Conservation (phyloP, 1,284 basidiomycete species). For the Microbotryomycetes sp. region DNA sequence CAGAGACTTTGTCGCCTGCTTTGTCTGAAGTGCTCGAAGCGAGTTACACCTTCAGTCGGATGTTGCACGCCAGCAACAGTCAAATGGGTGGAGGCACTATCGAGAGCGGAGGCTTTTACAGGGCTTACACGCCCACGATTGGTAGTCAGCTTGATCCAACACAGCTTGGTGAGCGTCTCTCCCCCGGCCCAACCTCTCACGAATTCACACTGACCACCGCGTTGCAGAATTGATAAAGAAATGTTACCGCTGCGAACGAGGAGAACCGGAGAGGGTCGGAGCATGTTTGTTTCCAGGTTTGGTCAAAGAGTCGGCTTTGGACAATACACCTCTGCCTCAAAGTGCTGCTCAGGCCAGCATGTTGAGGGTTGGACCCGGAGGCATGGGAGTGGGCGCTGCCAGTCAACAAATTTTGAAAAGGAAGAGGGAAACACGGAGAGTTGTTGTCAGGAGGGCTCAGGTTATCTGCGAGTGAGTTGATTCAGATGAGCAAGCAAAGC, state of each 20-base stretch:
- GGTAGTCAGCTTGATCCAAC: constrained; percentile 49
- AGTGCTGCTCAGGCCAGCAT: background rate
- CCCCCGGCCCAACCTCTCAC: constrained; percentile 47
- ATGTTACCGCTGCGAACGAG: constrained; percentile 63
- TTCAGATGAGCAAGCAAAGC: background rate
- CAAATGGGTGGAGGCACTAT: constrained; percentile 43
- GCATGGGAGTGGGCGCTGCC: background rate
- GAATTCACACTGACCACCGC: constrained; percentile 44
- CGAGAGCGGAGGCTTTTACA: constrained; percentile 61
- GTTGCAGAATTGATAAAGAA: constrained; percentile 72
- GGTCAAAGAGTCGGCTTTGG: constrained; percentile 55
- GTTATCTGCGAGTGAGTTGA: constrained; percentile 67
- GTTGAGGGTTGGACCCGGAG: background rate
- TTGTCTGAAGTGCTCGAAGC: constrained; percentile 54
- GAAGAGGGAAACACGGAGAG: constrained; percentile 54
- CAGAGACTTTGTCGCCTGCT: constrained; percentile 32
- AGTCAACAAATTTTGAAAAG: constrained; percentile 13
- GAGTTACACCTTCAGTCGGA: constrained; percentile 67
- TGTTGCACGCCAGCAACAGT: constrained; percentile 65
- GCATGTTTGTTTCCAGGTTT: constrained; percentile 74
- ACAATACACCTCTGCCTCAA: constrained; percentile 18
- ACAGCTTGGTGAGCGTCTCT: constrained; percentile 17
- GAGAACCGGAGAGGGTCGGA: constrained; percentile 63
- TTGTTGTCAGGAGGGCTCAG: constrained; percentile 68
- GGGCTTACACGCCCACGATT: constrained; percentile 64